Evolutionary conservation across 2,329 filamentous ascomycete genomes (phyloP).

Genomic region (Verticillium isaacii): DNA sequence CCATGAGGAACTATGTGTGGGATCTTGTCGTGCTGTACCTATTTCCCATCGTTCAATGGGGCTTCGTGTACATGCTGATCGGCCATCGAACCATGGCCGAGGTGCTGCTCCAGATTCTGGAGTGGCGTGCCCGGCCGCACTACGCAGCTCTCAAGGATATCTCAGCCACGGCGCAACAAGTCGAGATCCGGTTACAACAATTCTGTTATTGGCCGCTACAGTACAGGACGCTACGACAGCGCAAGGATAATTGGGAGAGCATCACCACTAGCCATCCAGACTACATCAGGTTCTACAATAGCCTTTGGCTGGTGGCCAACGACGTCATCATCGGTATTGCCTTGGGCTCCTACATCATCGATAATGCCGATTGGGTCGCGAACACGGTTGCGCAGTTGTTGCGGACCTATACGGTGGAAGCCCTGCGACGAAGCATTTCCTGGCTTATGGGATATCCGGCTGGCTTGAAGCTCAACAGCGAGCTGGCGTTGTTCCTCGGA

Average conservation of each 20-base stretch:
- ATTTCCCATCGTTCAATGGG: constrained; percentile 67
- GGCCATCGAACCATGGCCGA: constrained; percentile 79
- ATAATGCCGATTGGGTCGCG: constrained; percentile 84
- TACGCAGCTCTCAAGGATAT: constrained; percentile 89
- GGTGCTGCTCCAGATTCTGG: constrained; percentile 69
- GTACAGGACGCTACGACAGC: constrained; percentile 82
- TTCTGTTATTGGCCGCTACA: constrained; percentile 99
- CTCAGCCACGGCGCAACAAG: constrained; percentile 92
- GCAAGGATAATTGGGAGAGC: constrained; percentile 91
- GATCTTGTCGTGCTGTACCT: constrained; percentile 69
- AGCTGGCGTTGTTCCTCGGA: constrained; percentile 88
- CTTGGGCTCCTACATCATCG: constrained; percentile 92
- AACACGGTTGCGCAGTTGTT: constrained; percentile 72
- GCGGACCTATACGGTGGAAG: constrained; percentile 79
- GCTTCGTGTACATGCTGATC: constrained; percentile 75
- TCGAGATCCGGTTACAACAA: constrained; percentile 94
- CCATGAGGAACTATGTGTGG: constrained; percentile 75
- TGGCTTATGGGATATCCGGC: constrained; percentile 97
- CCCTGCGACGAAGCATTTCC: constrained; percentile 79
- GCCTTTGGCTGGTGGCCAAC: constrained; percentile 95
- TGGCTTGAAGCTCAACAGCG: constrained; percentile 89
- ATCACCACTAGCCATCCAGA: constrained; percentile 93
- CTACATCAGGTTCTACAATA: constrained; percentile 99
- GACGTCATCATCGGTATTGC: constrained; percentile 98
- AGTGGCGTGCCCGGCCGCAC: constrained; percentile 76